A percentile compares a stretch with the other conserved stretches of the same genome.
Evolutionary conservation across 768 basidiomycete genomes (phyloP).

Genomic region (Paxillus rubicundulus): DNA sequence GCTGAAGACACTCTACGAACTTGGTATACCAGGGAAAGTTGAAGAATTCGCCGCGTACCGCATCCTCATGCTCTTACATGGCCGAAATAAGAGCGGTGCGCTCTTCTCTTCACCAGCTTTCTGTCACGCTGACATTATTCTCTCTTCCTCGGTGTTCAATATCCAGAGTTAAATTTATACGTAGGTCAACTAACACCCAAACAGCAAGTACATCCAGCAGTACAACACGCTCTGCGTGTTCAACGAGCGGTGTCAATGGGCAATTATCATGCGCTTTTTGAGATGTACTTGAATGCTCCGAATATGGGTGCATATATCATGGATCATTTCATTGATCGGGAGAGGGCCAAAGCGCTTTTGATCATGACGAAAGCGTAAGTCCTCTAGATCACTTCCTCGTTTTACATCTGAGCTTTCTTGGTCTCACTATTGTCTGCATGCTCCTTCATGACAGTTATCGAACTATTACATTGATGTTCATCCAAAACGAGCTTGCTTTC

Average conservation of each 20-base stretch:
- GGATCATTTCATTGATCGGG: slow-evolving; percentile 96
- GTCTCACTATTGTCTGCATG: background rate
- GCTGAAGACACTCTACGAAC: slow-evolving; percentile 85
- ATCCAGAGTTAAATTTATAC: slow-evolving; percentile 87
- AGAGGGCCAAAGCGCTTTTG: slow-evolving; percentile 81
- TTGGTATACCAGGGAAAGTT: slow-evolving; percentile 87
- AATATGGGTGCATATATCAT: slow-evolving; percentile 99
- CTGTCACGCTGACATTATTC: slow-evolving; percentile 3
- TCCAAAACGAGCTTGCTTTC: slow-evolving; percentile 83
- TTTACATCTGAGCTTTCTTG: background rate
- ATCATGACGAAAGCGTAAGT: slow-evolving; percentile 93
- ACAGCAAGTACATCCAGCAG: slow-evolving; percentile 79
- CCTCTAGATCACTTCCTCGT: background rate
- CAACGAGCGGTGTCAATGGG: slow-evolving; percentile 87
- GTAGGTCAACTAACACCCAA: slow-evolving; percentile 95
- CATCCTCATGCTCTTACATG: slow-evolving; percentile 93
- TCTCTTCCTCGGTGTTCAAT: background rate
- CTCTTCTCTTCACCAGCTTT: slow-evolving; percentile 7
- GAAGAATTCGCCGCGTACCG: slow-evolving; percentile 98
- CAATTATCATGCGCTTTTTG: slow-evolving; percentile 93
- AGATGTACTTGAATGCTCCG: slow-evolving; percentile 76
- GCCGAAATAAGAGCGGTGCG: slow-evolving; percentile 89
- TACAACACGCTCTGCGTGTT: slow-evolving; percentile 86
- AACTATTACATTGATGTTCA: slow-evolving; percentile 70
- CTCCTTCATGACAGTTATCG: slow-evolving; percentile 60